phyloP scores from a whole-genome alignment of 305 asterid species.

The Fraxinus paxiana region DNA sequence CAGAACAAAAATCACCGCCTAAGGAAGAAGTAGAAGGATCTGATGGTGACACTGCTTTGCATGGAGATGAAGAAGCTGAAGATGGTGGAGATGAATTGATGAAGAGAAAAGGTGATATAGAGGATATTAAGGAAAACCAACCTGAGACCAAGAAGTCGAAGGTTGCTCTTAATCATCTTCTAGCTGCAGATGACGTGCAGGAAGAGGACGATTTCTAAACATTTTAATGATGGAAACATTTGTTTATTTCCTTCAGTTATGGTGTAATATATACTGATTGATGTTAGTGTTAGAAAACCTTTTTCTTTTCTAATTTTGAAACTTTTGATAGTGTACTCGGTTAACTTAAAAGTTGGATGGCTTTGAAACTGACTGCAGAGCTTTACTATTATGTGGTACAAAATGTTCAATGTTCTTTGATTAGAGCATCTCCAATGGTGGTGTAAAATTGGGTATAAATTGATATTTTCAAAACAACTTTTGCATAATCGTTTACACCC shows the following conservation, averaged over 20 bases:
- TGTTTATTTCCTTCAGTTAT: neutral
- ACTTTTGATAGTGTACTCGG: neutral
- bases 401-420: neutral
- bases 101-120: constrained; percentile 50
- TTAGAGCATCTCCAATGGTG: neutral
- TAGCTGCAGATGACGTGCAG: constrained; percentile 63
- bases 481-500: neutral
- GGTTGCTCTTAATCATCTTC: constrained; percentile 71
- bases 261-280: neutral
- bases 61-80: constrained; percentile 28
- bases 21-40: constrained; percentile 30
- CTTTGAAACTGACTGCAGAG: neutral
- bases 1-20: constrained; percentile 19
- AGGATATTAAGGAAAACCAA: constrained; percentile 28
- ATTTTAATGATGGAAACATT: neutral
- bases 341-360: neutral
- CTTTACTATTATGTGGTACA: neutral
- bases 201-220: constrained; percentile 50
- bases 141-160: constrained; percentile 54
- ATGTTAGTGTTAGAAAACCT: neutral
- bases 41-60: constrained; percentile 25
- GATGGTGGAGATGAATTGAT: constrained; percentile 36
- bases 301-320: neutral
- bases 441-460: neutral
- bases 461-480: neutral